These are phyloP conservation scores for Mucor saturninus DNA, from an alignment of 371 early-diverging fungal genomes.

Conservation along the genomic window DNA sequence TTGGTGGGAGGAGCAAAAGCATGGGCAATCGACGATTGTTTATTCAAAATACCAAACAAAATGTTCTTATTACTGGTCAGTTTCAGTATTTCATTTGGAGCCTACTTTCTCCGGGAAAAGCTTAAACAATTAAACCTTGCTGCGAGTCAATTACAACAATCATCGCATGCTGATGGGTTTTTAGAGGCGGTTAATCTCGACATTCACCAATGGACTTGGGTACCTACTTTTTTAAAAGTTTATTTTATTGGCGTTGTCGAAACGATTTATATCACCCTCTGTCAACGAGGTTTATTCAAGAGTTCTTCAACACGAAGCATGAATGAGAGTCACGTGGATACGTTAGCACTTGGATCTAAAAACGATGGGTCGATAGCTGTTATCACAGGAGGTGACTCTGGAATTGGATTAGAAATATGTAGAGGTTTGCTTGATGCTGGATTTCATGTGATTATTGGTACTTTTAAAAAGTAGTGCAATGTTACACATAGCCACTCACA, in stretches of 20 bases:
- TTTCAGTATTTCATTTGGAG: slow-evolving; percentile 1
- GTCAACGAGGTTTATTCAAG: slow-evolving; percentile 30
- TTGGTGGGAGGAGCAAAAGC: too few relatives aligned
- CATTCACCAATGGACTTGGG: slow-evolving; percentile 7
- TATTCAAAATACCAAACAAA: slow-evolving; percentile 7
- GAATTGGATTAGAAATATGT: slow-evolving; percentile 47
- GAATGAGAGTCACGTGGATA: slow-evolving; percentile 21
- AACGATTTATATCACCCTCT: slow-evolving; percentile 33
- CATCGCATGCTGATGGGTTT: slow-evolving; percentile 2
- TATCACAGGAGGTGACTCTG: slow-evolving; percentile 51
- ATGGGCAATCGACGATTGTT: neutral
- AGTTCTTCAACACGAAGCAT: neutral
- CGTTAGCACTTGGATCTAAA: neutral
- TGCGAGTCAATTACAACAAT: neutral
- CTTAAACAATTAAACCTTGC: neutral
- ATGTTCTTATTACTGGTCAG: slow-evolving; percentile 9
- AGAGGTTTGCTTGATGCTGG: slow-evolving; percentile 39
- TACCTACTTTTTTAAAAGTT: slow-evolving; percentile 29
- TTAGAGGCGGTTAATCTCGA: slow-evolving; percentile 20
- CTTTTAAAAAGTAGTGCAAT: neutral
- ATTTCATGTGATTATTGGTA: slow-evolving; percentile 47
- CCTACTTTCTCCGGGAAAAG: neutral
- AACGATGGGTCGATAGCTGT: slow-evolving; percentile 18
- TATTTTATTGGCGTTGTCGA: slow-evolving; percentile 43
- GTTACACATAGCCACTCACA: neutral